Base-by-base conservation (phyloP, 2,329 filamentous ascomycete species). In the Colletotrichum sp. region DNA sequence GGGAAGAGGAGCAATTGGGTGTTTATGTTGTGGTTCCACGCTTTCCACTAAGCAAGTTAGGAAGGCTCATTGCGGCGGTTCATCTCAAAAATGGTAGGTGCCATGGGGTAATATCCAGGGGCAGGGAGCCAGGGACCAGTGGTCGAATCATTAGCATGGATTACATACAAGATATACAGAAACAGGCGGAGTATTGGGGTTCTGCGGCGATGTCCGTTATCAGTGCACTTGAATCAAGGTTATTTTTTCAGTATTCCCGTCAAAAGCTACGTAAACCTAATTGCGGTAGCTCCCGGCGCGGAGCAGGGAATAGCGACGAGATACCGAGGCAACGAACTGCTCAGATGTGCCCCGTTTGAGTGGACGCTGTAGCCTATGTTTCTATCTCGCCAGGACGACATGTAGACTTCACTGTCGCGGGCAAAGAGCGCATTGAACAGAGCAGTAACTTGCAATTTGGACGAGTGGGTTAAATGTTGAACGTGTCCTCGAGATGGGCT, bases 61-160 rank as follows among this genome's bases (percentile, higher is more conserved):
- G 74, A 74, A 76, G 73, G 70, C 64, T 60, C 26, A 38, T 52
- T 48, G 34, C 26, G n/a, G 52, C 8, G 34, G 32, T 15, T 16
- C 28, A 32, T 21, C 43, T 21, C 68, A 24, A 69, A 76, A 69
- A 30, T 3, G 74, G 74, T 73, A 76, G 70, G 70, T 76, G 67
- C 12, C 65, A 69, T 73, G 48, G 28, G 57, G 48, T 32, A 69
- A 55, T 38, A 32, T 36, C 38, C 73, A 67, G 43, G 69, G 69
- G 36, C 28, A 26, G 21, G 61, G 34, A 61, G 36, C 2, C 26
- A 30, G 61, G 26, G 68, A 7, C 36, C 26, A 18, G 55, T 30
- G 38, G 28, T 8, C 30, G 7, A 64, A 8, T 55, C 13, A 28
- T 38, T 3, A 8, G 15, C 15, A 32, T 63, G 43, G 43, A 52